A percentile compares a stretch with the other conserved stretches of the same genome.
These are phyloP conservation scores for Diaporthe citriasiana DNA, from an alignment of 2,329 filamentous ascomycete species.

Conservation along the genomic window DNA sequence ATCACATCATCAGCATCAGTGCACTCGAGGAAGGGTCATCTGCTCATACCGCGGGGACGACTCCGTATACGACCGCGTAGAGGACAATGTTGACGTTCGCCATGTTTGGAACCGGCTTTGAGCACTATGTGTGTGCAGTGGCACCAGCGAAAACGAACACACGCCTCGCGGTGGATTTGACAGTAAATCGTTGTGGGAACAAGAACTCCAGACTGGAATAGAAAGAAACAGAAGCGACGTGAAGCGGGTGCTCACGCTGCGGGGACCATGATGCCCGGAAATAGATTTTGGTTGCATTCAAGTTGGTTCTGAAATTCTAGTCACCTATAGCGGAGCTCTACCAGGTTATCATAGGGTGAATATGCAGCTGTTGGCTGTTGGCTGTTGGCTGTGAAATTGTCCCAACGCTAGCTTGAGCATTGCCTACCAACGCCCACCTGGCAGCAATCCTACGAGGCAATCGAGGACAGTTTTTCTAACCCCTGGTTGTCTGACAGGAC, in stretches of 20 bases:
- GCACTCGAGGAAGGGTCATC: neutral
- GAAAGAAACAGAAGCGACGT: no score
- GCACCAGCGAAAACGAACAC: neutral
- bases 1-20: neutral
- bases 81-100: neutral
- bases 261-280: no score
- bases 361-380: neutral
- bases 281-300: no score
- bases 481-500: no score
- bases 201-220: no score
- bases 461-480: no score
- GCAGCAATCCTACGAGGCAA: no score
- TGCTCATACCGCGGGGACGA: neutral
- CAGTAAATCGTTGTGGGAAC: neutral
- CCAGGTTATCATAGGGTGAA: neutral
- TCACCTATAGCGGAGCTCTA: neutral
- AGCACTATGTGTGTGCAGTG: neutral
- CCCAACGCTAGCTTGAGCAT: neutral
- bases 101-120: neutral
- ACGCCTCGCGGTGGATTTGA: neutral
- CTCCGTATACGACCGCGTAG: neutral
- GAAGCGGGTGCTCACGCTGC: neutral
- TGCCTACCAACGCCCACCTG: no score
- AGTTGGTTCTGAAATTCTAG: neutral
- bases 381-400: neutral